phyloP scores from a whole-genome alignment of 2,329 filamentous ascomycete species.

The Colletotrichum musae region DNA sequence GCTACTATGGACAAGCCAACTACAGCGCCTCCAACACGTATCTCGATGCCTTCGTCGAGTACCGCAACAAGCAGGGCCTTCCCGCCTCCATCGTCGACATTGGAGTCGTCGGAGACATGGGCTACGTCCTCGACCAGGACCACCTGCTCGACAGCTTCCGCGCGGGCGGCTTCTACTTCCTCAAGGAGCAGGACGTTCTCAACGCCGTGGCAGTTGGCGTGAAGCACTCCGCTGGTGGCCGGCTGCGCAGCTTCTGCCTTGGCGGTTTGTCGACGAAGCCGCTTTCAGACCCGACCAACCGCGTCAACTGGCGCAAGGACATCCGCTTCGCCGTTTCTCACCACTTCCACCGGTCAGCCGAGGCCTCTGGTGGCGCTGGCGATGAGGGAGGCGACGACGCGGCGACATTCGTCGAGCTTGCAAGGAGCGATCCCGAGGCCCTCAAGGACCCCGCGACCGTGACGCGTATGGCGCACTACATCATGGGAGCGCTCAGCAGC shows the following conservation, averaged over 20 bases:
- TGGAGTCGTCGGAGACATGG: constrained; percentile 52
- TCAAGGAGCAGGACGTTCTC: constrained; percentile 30
- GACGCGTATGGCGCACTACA: constrained; percentile 12
- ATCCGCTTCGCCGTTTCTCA: constrained; percentile 28
- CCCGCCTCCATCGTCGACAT: constrained; percentile 58
- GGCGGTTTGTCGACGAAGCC: constrained; percentile 26
- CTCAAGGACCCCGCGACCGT: constrained; percentile 5
- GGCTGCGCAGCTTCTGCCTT: constrained; percentile 25
- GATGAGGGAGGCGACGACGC: constrained; percentile 10
- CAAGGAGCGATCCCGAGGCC: constrained; percentile 15
- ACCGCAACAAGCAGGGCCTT: constrained; percentile 52
- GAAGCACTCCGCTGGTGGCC: constrained; percentile 13
- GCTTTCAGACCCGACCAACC: constrained; percentile 24
- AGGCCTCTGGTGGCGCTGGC: background rate
- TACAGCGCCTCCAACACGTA: constrained; percentile 59
- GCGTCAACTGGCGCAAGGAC: constrained; percentile 30
- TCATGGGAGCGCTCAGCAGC: constrained; percentile 25
- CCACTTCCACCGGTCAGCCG: constrained; percentile 21
- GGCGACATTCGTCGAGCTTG: constrained; percentile 17
- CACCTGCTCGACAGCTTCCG: constrained; percentile 25
- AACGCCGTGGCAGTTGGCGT: constrained; percentile 16
- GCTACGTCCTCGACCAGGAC: constrained; percentile 45
- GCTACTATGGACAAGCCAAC: constrained; percentile 54
- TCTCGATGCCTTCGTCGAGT: constrained; percentile 55
- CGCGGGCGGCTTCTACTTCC: constrained; percentile 29